These are phyloP conservation scores for Xylariaceae sp. DNA, from an alignment of 2,329 filamentous ascomycete genomes.

Conservation along the genomic window DNA sequence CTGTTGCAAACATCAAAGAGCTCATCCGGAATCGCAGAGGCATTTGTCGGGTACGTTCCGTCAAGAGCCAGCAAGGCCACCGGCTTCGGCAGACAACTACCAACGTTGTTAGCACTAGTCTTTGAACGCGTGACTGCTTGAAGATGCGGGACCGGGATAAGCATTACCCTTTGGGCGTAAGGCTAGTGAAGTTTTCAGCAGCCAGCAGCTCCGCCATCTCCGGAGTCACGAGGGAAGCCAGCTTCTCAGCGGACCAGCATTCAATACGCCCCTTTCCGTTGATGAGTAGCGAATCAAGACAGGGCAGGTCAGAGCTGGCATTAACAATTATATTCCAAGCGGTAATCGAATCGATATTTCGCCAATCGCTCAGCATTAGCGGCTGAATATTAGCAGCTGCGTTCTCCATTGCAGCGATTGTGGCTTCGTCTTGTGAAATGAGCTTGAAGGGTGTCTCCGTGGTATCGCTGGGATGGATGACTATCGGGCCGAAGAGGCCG, in stretches of 20 bases:
- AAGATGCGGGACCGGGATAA: background rate
- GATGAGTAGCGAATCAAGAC: slow-evolving; percentile 58
- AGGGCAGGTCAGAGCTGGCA: slow-evolving; percentile 47
- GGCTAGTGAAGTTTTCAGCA: slow-evolving; percentile 25
- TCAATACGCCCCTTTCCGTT: slow-evolving; percentile 58
- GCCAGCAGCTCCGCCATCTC: slow-evolving; percentile 31
- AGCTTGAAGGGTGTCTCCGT: slow-evolving; percentile 44
- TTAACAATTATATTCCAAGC: slow-evolving; percentile 41
- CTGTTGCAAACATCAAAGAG: background rate
- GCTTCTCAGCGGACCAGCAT: slow-evolving; percentile 44
- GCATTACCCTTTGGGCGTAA: slow-evolving; percentile 41
- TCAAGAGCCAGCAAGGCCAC: background rate
- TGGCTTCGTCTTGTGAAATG: slow-evolving; percentile 39
- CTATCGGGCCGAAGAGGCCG: slow-evolving; percentile 45
- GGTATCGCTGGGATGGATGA: slow-evolving; percentile 37
- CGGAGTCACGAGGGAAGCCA: slow-evolving; percentile 35
- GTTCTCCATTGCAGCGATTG: slow-evolving; percentile 41
- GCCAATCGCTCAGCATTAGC: slow-evolving; percentile 54
- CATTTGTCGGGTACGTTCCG: background rate
- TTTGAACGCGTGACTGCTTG: background rate
- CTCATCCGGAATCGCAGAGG: background rate
- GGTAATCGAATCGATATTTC: slow-evolving; percentile 48
- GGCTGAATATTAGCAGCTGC: slow-evolving; percentile 47
- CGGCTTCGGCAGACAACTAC: background rate
- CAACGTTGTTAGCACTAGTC: background rate